Conservation (phyloP, 805 yeast species). For the Myxozyma neotropica region DNA sequence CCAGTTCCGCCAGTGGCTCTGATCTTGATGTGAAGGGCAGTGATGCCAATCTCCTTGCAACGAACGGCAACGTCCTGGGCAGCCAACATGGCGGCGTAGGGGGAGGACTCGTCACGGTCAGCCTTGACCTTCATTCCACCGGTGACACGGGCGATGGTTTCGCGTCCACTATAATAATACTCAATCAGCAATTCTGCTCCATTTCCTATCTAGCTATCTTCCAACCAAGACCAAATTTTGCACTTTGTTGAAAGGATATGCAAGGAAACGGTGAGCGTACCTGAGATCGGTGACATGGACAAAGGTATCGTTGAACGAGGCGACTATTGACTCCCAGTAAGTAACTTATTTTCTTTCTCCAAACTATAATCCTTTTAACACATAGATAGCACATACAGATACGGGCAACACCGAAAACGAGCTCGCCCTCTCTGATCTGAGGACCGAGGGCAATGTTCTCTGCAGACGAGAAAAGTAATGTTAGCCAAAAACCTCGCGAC, state of each 20-base stretch:
- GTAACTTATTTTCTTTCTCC: neutral
- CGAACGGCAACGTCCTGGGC: slow-evolving; percentile 99
- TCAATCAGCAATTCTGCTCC: slow-evolving; percentile 1
- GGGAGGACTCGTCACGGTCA: slow-evolving; percentile 99
- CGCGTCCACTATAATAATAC: slow-evolving; percentile 78
- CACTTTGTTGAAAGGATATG: neutral
- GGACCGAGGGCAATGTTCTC: slow-evolving; percentile 65
- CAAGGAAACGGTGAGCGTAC: slow-evolving; percentile 8
- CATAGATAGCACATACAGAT: slow-evolving; percentile 54
- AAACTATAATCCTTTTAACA: no score
- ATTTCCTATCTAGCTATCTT: neutral
- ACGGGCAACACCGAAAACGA: slow-evolving; percentile 99
- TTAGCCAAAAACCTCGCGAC: slow-evolving; percentile 1
- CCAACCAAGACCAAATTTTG: no score
- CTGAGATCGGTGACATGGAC: slow-evolving; percentile 96
- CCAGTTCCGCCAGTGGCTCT: slow-evolving; percentile 99
- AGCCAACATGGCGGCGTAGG: slow-evolving; percentile 99
- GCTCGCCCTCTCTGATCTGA: slow-evolving; percentile 95
- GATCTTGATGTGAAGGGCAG: slow-evolving; percentile 98
- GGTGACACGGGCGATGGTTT: slow-evolving; percentile 99
- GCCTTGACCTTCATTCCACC: slow-evolving; percentile 99
- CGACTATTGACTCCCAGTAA: slow-evolving; percentile 47
- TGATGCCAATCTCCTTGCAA: slow-evolving; percentile 99
- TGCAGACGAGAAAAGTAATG: slow-evolving; percentile 19
- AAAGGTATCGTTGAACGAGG: slow-evolving; percentile 99